These are phyloP conservation scores for Dactylellina drechsleri DNA, from an alignment of 2,329 filamentous ascomycete species.

Conservation along the genomic window DNA sequence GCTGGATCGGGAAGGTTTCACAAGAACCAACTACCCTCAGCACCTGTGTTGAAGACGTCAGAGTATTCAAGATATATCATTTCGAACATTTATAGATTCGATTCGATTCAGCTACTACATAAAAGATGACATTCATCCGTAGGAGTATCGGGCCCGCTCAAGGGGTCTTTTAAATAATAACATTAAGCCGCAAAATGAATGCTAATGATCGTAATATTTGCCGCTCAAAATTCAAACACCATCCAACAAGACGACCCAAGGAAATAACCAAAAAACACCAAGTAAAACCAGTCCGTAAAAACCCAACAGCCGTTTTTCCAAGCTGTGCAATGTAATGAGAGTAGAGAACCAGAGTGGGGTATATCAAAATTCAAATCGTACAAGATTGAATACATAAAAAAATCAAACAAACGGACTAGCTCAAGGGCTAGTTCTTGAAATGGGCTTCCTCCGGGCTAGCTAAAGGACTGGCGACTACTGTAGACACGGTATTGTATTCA, in stretches of 20 bases:
- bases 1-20: slow-evolving; percentile 37
- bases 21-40: slow-evolving; percentile 26
- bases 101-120: too few relatives aligned
- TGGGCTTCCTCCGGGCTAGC: slow-evolving; percentile 45
- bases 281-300: slow-evolving; percentile 15
- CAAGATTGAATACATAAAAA: neutral
- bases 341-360: slow-evolving; percentile 34
- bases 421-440: slow-evolving; percentile 34
- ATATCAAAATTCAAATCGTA: slow-evolving; percentile 22
- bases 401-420: slow-evolving; percentile 8
- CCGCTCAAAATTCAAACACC: neutral
- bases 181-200: slow-evolving; percentile 1
- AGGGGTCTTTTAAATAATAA: neutral
- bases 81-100: too few relatives aligned
- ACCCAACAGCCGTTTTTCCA: slow-evolving; percentile 21
- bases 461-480: slow-evolving; percentile 45
- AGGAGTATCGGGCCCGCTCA: too few relatives aligned
- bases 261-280: slow-evolving; percentile 9
- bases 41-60: too few relatives aligned
- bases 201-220: slow-evolving; percentile 9
- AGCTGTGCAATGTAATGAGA: slow-evolving; percentile 40
- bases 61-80: too few relatives aligned
- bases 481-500: slow-evolving; percentile 44
- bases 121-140: too few relatives aligned
- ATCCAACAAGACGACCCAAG: slow-evolving; percentile 12